These are phyloP conservation scores for Penicillium brasilianum DNA, from an alignment of 2,329 filamentous ascomycete species.

Conservation along the genomic window DNA sequence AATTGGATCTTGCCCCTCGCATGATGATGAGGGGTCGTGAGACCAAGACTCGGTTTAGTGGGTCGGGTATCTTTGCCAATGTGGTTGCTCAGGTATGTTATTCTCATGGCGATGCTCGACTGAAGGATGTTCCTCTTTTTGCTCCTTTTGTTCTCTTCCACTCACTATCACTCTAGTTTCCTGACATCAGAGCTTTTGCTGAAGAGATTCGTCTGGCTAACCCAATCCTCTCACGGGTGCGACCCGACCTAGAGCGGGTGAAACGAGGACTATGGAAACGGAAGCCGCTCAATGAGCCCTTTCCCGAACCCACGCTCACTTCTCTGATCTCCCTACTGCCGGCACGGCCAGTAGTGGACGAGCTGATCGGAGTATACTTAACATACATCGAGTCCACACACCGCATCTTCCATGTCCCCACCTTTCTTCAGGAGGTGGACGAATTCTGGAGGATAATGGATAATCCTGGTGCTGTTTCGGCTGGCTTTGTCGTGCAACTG, in stretches of 20 bases:
- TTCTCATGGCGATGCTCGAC: background rate
- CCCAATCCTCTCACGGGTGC: slow-evolving; percentile 41
- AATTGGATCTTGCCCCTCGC: slow-evolving; percentile 40
- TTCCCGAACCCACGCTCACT: slow-evolving; percentile 36
- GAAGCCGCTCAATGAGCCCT: slow-evolving; percentile 35
- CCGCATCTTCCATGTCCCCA: slow-evolving; percentile 48
- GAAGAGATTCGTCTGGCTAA: slow-evolving; percentile 45
- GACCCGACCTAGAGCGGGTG: slow-evolving; percentile 40
- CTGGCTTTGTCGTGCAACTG: slow-evolving; percentile 43
- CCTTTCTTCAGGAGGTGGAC: slow-evolving; percentile 46
- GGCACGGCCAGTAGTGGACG: slow-evolving; percentile 41
- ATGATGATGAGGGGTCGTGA: slow-evolving; percentile 46
- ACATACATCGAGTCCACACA: slow-evolving; percentile 47
- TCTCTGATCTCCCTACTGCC: slow-evolving; percentile 44
- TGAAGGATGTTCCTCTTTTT: too few species aligned
- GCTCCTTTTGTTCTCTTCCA: too few species aligned
- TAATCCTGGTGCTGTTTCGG: slow-evolving; percentile 33
- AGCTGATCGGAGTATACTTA: slow-evolving; percentile 46
- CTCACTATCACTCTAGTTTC: slow-evolving; percentile 40
- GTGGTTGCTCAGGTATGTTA: slow-evolving; percentile 45
- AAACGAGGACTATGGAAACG: slow-evolving; percentile 40
- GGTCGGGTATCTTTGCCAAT: slow-evolving; percentile 47
- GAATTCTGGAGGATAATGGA: slow-evolving; percentile 41
- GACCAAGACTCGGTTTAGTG: slow-evolving; percentile 49
- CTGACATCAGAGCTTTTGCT: slow-evolving; percentile 44